Conservation (phyloP, 495 filamentous ascomycete species). For the Annulohypoxylon maeteangense region DNA sequence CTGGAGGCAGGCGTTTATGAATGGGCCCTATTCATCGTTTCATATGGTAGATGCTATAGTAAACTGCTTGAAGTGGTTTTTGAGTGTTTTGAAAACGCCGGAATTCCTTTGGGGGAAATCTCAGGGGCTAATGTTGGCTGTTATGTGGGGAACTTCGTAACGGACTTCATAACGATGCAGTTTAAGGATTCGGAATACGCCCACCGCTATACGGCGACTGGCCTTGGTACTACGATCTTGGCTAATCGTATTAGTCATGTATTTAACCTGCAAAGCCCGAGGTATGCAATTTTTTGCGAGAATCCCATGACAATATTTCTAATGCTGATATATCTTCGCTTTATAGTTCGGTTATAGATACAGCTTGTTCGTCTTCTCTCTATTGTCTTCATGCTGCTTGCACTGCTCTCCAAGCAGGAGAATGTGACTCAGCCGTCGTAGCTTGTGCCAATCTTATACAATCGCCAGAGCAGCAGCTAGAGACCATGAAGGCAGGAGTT, state of each 20-base stretch:
- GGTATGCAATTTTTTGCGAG: not conserved
- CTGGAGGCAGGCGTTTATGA: no score
- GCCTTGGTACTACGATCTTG: not conserved
- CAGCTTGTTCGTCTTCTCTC: constrained; percentile 60
- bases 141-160: not conserved
- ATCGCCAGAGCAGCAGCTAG: constrained; percentile 45
- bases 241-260: not conserved
- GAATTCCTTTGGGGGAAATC: not conserved
- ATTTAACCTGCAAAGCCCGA: not conserved
- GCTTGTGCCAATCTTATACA: constrained; percentile 53
- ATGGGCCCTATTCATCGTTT: no score
- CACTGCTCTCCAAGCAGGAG: constrained; percentile 48
- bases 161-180: not conserved
- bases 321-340: no score
- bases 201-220: not conserved
- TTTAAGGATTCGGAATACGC: not conserved
- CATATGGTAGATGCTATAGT: no score
- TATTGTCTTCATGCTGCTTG: constrained; percentile 50
- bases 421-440: constrained; percentile 53
- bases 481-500: constrained; percentile 51
- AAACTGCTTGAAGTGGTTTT: not conserved
- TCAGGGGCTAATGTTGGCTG: not conserved
- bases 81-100: not conserved
- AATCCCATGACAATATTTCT: not conserved
- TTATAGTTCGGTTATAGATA: constrained; percentile 57